phyloP scores from a whole-genome alignment of 345 rosid species.

The Syzygium aromaticum region DNA sequence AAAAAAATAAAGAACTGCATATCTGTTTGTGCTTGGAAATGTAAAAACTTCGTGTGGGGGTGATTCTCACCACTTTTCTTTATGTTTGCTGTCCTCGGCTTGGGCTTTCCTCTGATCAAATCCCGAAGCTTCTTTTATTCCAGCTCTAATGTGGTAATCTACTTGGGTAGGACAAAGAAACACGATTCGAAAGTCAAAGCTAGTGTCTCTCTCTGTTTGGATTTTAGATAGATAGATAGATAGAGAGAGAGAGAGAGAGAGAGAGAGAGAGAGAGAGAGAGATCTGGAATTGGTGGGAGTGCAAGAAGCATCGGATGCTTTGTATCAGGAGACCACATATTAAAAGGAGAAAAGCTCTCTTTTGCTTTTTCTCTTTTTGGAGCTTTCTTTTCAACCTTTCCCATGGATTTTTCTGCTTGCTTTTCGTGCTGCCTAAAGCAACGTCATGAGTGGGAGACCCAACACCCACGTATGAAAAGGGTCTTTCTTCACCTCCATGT shows the following conservation, averaged over 20 bases:
- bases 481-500: neutral
- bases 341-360: neutral
- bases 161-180: neutral
- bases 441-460: slow-evolving; percentile 10
- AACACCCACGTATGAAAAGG: slow-evolving; percentile 12
- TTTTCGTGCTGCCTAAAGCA: slow-evolving; percentile 12
- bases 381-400: neutral
- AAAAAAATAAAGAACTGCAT: neutral
- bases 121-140: slow-evolving; percentile 4
- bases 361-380: neutral
- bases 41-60: neutral
- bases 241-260: neutral
- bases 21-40: neutral
- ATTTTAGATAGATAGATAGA: neutral
- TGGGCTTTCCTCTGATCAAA: slow-evolving; percentile 2
- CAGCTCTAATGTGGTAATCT: neutral
- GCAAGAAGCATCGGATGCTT: neutral
- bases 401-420: neutral
- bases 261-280: neutral
- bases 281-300: neutral
- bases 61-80: neutral
- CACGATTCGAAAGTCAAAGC: neutral
- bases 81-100: neutral
- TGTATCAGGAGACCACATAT: neutral
- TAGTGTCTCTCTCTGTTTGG: neutral